Conservation (phyloP, 2,329 filamentous ascomycete species). For the Epichloe aotearoae region DNA sequence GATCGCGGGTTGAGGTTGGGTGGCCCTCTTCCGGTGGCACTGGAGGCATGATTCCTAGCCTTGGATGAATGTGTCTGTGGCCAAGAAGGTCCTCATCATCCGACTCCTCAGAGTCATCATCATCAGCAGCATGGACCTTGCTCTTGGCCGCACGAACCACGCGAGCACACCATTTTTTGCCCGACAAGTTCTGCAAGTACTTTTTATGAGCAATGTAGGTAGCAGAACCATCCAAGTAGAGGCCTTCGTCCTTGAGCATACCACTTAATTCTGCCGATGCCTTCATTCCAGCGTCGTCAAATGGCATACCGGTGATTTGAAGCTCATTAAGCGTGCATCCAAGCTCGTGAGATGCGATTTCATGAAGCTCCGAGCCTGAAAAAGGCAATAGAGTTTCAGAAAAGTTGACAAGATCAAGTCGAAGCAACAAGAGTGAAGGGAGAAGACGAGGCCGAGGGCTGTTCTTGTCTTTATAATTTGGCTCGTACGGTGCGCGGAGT, state of each 20-base stretch:
- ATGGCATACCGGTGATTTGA: slow-evolving; percentile 37
- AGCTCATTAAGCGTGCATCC: slow-evolving; percentile 40
- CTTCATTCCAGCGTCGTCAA: slow-evolving; percentile 34
- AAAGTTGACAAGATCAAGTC: slow-evolving; percentile 44
- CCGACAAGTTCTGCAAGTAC: slow-evolving; percentile 26
- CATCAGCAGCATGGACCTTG: slow-evolving; percentile 14
- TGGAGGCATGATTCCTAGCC: slow-evolving; percentile 22
- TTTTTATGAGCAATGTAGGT: slow-evolving; percentile 28
- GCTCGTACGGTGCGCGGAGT: slow-evolving; percentile 37
- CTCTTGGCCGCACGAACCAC: slow-evolving; percentile 32
- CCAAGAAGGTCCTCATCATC: slow-evolving; percentile 7
- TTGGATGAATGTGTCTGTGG: slow-evolving; percentile 14
- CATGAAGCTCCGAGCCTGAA: slow-evolving; percentile 34
- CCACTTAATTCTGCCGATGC: slow-evolving; percentile 34
- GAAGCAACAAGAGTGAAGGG: slow-evolving; percentile 32
- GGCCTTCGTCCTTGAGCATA: slow-evolving; percentile 39
- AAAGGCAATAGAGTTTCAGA: slow-evolving; percentile 30
- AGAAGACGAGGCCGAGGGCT: slow-evolving; percentile 29
- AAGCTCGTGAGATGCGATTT: slow-evolving; percentile 39
- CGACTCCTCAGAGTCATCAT: slow-evolving; percentile 18
- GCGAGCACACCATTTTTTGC: slow-evolving; percentile 26
- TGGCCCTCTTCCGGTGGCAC: slow-evolving; percentile 30
- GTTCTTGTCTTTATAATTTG: slow-evolving; percentile 21
- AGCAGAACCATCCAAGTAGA: slow-evolving; percentile 33
- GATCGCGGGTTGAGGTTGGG: slow-evolving; percentile 27